phyloP scores from a whole-genome alignment of 2,329 filamentous ascomycete genomes.

The Calcarisporium arbuscula region DNA sequence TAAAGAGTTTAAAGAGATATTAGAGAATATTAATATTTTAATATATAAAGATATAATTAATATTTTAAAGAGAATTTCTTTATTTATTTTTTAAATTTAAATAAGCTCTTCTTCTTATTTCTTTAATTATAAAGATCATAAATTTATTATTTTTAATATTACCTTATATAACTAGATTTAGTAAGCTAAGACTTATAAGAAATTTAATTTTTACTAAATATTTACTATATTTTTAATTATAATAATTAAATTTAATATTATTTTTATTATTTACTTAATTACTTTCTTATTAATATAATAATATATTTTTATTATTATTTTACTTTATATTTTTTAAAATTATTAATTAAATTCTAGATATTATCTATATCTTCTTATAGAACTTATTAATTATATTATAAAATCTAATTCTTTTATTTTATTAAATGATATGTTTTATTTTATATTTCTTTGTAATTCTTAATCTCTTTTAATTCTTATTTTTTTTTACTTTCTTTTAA shows the following conservation, averaged over 20 bases:
- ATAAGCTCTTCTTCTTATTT: not conserved
- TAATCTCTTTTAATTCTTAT: not conserved
- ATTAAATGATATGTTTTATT: not conserved
- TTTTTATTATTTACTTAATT: not conserved
- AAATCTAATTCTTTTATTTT: not conserved
- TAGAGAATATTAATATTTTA: not conserved
- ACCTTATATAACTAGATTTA: not conserved
- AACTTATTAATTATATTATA: not conserved
- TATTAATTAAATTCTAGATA: not conserved
- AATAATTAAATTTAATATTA: slow-evolving; percentile 3
- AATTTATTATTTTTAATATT: not conserved
- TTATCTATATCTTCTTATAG: not conserved
- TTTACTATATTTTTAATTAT: slow-evolving; percentile 6
- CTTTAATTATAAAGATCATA: not conserved
- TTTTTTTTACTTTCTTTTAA: not conserved
- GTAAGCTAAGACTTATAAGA: no score
- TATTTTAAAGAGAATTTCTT: no score
- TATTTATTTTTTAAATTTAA: no score
- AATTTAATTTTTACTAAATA: not conserved
- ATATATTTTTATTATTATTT: not conserved
- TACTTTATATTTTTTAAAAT: not conserved
- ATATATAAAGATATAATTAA: not conserved
- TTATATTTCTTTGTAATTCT: not conserved
- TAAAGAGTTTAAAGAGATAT: no score
- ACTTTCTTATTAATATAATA: not conserved